phyloP scores from a whole-genome alignment of 345 rosid genomes.

The Eucalyptus marginata region DNA sequence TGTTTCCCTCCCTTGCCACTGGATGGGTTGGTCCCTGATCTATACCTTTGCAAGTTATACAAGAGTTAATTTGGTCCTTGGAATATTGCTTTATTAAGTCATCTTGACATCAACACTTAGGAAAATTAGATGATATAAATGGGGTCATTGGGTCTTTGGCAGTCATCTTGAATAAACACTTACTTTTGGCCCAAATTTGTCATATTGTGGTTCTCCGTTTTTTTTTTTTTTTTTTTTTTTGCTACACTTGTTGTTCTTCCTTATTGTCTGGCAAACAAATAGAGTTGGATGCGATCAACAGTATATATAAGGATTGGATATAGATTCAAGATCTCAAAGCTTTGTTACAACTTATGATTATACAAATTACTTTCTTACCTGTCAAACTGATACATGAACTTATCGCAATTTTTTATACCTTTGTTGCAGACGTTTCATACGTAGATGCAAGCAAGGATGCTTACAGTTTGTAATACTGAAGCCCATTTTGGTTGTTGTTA shows the following conservation, averaged over 20 bases:
- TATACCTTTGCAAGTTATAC: neutral
- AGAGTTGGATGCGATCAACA: neutral
- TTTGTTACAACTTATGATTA: neutral
- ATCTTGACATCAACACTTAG: neutral
- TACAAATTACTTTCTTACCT: neutral
- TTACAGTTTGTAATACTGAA: conserved; percentile 94
- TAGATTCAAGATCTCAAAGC: neutral
- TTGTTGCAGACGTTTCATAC: conserved; percentile 71
- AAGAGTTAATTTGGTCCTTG: neutral
- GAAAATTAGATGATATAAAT: neutral
- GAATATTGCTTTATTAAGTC: neutral
- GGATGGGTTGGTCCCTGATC: conserved; percentile 64
- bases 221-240: neutral
- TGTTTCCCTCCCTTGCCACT: conserved; percentile 78
- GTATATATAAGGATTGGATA: neutral
- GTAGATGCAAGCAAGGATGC: conserved; percentile 98
- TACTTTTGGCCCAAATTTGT: neutral
- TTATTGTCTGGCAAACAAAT: neutral
- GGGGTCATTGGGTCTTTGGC: neutral
- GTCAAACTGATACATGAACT: neutral
- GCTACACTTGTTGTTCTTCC: neutral
- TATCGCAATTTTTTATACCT: neutral
- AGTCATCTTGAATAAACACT: neutral
- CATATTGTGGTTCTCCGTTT: neutral
- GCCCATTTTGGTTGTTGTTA: conserved; percentile 84